A percentile compares a stretch with the other conserved stretches of the same genome.
These are phyloP conservation scores for Alternaria conjuncta DNA, from an alignment of 2,329 filamentous ascomycete genomes.

Conservation along the genomic window DNA sequence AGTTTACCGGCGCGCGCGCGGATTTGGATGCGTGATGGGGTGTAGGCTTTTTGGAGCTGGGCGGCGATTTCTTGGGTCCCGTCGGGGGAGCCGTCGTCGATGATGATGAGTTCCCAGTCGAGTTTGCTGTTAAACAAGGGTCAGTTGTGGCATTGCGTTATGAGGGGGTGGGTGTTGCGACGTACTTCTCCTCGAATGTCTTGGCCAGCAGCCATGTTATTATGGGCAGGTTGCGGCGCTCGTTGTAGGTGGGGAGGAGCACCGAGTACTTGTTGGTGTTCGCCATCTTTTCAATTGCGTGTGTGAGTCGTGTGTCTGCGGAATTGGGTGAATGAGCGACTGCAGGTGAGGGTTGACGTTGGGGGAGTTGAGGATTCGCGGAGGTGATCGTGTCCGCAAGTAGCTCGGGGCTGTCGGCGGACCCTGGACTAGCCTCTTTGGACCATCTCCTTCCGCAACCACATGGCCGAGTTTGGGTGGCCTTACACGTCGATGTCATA, in stretches of 20 bases:
- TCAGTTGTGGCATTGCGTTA: background rate
- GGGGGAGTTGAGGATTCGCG: slow-evolving; percentile 20
- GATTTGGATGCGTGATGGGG: slow-evolving; percentile 75
- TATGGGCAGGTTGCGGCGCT: slow-evolving; percentile 95
- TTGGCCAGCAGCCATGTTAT: slow-evolving; percentile 92
- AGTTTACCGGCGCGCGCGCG: slow-evolving; percentile 93
- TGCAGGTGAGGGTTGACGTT: slow-evolving; percentile 24
- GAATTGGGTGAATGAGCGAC: slow-evolving; percentile 38
- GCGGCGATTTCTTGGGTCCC: slow-evolving; percentile 89
- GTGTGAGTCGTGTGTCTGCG: slow-evolving; percentile 14
- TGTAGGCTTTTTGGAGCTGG: slow-evolving; percentile 88
- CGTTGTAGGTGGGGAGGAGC: slow-evolving; percentile 97
- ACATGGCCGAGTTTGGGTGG: background rate
- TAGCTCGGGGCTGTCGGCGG: slow-evolving; percentile 14
- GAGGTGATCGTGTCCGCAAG: slow-evolving; percentile 37
- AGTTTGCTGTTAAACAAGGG: slow-evolving; percentile 68
- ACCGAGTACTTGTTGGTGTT: slow-evolving; percentile 87
- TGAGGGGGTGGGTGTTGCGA: slow-evolving; percentile 11
- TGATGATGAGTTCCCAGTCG: slow-evolving; percentile 96
- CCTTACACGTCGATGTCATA: background rate
- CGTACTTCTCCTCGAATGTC: slow-evolving; percentile 87
- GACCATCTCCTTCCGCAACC: slow-evolving; percentile 18
- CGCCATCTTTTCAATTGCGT: slow-evolving; percentile 31
- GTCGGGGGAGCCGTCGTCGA: slow-evolving; percentile 97
- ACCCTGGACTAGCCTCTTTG: slow-evolving; percentile 28